Percentiles rank a stretch among this genome's conserved stretches.
Conservation (phyloP, 2,329 filamentous ascomycete species). For the Hypocrella siamensis region DNA sequence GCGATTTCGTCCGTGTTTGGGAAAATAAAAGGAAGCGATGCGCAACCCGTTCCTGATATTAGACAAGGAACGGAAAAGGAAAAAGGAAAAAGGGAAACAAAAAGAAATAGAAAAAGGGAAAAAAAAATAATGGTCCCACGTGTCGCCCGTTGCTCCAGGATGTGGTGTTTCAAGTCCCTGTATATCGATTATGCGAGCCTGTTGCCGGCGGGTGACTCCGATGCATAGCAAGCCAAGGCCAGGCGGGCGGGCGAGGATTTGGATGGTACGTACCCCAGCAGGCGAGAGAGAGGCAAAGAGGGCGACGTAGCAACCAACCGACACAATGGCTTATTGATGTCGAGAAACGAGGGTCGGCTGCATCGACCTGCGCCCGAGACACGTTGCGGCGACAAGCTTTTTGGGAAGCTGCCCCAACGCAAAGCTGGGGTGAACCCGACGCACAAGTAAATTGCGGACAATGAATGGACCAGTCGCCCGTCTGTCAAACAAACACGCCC, state of each 20-base stretch:
- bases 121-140: conserved; percentile 2
- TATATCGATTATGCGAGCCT: conserved; percentile 5
- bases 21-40: neutral
- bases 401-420: too few relatives aligned
- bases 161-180: conserved; percentile 7
- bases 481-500: too few relatives aligned
- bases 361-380: too few relatives aligned
- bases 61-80: neutral
- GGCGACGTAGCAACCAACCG: too few relatives aligned
- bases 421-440: too few relatives aligned
- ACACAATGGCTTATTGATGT: too few relatives aligned
- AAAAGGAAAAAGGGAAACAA: neutral
- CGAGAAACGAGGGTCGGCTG: too few relatives aligned
- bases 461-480: too few relatives aligned
- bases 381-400: too few relatives aligned
- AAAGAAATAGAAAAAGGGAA: neutral
- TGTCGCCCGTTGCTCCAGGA: conserved; percentile 2
- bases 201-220: conserved; percentile 4
- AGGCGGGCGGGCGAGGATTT: neutral
- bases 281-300: neutral
- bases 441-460: too few relatives aligned
- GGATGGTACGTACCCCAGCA: neutral
- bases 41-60: too few relatives aligned
- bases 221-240: conserved; percentile 4
- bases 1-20: too few relatives aligned